phyloP scores from a whole-genome alignment of 23 red algal genomes.

The Agarophyton chilense region DNA sequence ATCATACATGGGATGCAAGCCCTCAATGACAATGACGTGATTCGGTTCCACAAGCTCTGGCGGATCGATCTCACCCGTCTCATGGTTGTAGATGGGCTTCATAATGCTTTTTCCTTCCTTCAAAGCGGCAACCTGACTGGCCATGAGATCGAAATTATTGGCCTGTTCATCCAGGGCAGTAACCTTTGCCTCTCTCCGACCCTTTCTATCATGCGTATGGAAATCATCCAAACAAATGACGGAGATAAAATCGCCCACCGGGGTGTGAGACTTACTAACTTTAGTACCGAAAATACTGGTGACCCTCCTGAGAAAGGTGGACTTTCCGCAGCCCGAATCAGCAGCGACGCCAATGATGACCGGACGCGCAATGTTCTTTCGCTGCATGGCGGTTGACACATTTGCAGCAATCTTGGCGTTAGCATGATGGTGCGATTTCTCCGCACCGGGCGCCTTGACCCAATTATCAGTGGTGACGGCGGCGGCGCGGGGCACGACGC shows the following conservation, averaged over 20 bases:
- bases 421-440: conserved; percentile 58
- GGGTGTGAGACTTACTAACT: conserved; percentile 85
- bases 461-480: conserved; percentile 67
- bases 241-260: conserved; percentile 96
- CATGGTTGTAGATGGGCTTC: conserved; percentile 99
- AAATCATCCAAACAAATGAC: conserved; percentile 99
- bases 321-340: conserved; percentile 97
- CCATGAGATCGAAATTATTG: conserved; percentile 99
- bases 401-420: conserved; percentile 66
- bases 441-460: conserved; percentile 62
- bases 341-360: conserved; percentile 99
- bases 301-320: conserved; percentile 93
- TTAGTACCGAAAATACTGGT: conserved; percentile 94
- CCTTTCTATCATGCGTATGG: conserved; percentile 92
- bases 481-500: neutral
- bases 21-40: conserved; percentile 96
- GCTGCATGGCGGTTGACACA: conserved; percentile 68
- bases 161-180: conserved; percentile 89
- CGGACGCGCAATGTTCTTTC: conserved; percentile 85
- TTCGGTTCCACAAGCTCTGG: conserved; percentile 95
- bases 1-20: conserved; percentile 98
- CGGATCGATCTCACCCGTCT: conserved; percentile 93
- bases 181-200: conserved; percentile 81
- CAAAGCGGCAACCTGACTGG: conserved; percentile 86
- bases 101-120: conserved; percentile 95